phyloP scores from a whole-genome alignment of 345 rosid genomes.

The Gossypium raimondii region DNA sequence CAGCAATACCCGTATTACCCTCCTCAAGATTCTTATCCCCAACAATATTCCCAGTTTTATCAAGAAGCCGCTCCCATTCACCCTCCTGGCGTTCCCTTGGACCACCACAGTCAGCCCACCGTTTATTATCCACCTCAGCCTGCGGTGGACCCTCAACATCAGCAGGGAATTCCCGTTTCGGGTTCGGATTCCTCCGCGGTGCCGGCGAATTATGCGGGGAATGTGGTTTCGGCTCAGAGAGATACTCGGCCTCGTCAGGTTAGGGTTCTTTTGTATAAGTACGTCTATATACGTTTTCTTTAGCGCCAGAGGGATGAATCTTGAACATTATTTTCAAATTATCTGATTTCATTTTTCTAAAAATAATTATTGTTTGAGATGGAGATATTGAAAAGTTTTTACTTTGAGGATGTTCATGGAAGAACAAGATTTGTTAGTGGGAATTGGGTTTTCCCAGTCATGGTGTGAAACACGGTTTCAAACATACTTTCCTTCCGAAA shows the following conservation, averaged over 20 bases:
- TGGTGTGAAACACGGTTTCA: neutral
- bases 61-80: constrained; percentile 25
- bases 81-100: constrained; percentile 26
- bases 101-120: constrained; percentile 1
- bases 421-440: neutral
- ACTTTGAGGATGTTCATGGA: neutral
- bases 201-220: constrained; percentile 3
- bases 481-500: neutral
- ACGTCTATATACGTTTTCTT: neutral
- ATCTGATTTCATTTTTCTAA: neutral
- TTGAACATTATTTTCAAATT: neutral
- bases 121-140: constrained; percentile 9
- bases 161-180: neutral
- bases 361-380: neutral
- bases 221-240: constrained; percentile 6
- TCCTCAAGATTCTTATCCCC: constrained; percentile 15
- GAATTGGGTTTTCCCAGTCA: neutral
- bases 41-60: constrained; percentile 13
- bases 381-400: neutral
- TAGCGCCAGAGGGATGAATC: neutral
- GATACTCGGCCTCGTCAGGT: constrained; percentile 15
- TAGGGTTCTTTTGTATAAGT: neutral
- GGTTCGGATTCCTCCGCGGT: neutral
- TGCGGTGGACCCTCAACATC: constrained; percentile 6
- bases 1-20: constrained; percentile 16